A percentile compares a stretch with the other conserved stretches of the same genome.
Evolutionary conservation across 139 green algal genomes (phyloP).

Genomic region (Chlamydomonas applanata): DNA sequence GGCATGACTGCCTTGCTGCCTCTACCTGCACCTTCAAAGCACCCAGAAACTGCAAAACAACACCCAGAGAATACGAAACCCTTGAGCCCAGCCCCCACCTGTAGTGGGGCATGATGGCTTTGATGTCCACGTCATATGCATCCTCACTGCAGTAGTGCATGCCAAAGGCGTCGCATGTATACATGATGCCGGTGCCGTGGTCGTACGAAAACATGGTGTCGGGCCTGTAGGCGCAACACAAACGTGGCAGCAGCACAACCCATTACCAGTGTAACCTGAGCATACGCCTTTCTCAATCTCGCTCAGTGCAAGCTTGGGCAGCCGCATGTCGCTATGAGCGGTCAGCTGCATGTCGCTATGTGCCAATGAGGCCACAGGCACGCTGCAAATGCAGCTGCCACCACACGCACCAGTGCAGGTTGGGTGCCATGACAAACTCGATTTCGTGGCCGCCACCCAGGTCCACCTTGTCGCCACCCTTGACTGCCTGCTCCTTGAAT

Average conservation of each 20-base stretch:
- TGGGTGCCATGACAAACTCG: slow-evolving; percentile 96
- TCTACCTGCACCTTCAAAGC: too few species aligned
- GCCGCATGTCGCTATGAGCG: too few species aligned
- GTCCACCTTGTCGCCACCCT: slow-evolving; percentile 89
- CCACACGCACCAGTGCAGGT: slow-evolving; percentile 90
- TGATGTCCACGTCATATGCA: slow-evolving; percentile 70
- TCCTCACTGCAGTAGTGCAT: slow-evolving; percentile 91
- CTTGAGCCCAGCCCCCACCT: too few species aligned
- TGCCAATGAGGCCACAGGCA: too few species aligned
- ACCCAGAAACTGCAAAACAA: too few species aligned
- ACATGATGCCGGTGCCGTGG: slow-evolving; percentile 83
- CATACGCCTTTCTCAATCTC: background rate
- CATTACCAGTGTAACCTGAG: background rate
- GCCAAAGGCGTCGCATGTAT: slow-evolving; percentile 97
- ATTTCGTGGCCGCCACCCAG: slow-evolving; percentile 84
- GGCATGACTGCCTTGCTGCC: too few species aligned
- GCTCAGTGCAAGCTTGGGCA: too few species aligned
- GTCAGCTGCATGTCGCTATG: too few species aligned
- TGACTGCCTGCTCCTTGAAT: slow-evolving; percentile 55
- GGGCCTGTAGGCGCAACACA: background rate
- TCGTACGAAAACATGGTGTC: slow-evolving; percentile 90
- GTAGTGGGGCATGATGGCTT: slow-evolving; percentile 58
- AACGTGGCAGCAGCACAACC: background rate
- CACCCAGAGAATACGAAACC: too few species aligned
- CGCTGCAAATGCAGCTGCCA: too few species aligned